Evolutionary conservation across 2,329 filamentous ascomycete genomes (phyloP).

Genomic region (Fusarium sp.): DNA sequence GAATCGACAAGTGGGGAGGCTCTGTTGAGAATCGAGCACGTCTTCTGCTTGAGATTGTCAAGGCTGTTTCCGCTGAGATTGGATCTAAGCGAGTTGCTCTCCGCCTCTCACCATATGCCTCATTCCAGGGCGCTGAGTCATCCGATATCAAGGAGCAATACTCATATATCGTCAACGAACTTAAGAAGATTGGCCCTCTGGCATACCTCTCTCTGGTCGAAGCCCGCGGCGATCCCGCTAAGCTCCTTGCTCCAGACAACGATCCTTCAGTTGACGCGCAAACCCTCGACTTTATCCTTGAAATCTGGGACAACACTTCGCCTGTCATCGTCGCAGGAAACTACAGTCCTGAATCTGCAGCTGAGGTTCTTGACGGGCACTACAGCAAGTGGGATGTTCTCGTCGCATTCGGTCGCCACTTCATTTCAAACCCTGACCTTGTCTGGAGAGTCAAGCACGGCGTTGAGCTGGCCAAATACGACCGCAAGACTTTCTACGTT

Average conservation of each 20-base stretch:
- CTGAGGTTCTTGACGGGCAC: conserved; percentile 37
- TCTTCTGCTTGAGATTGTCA: conserved; percentile 61
- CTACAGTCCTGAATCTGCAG: conserved; percentile 40
- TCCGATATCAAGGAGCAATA: conserved; percentile 39
- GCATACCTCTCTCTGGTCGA: conserved; percentile 50
- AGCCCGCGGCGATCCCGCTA: conserved; percentile 40
- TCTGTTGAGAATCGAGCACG: conserved; percentile 65
- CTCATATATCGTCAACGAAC: conserved; percentile 44
- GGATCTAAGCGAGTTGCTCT: conserved; percentile 56
- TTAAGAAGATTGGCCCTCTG: conserved; percentile 47
- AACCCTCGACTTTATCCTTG: conserved; percentile 49
- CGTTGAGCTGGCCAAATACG: conserved; percentile 42
- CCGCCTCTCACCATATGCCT: conserved; percentile 52
- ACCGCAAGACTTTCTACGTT: conserved; percentile 45
- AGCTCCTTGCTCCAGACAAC: conserved; percentile 28
- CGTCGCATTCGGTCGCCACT: conserved; percentile 48
- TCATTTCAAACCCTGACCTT: conserved; percentile 48
- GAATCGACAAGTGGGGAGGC: conserved; percentile 67
- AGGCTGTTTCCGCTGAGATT: conserved; percentile 51
- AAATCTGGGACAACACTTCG: conserved; percentile 48
- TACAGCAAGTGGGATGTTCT: conserved; percentile 49
- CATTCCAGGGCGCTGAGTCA: conserved; percentile 43
- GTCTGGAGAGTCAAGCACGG: conserved; percentile 46
- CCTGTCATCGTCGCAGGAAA: conserved; percentile 48
- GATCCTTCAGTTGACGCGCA: conserved; percentile 50